Percentiles rank a stretch among this genome's conserved stretches.
Conservation (phyloP, 805 yeast species). For the Zygoascus bituminiphila region DNA sequence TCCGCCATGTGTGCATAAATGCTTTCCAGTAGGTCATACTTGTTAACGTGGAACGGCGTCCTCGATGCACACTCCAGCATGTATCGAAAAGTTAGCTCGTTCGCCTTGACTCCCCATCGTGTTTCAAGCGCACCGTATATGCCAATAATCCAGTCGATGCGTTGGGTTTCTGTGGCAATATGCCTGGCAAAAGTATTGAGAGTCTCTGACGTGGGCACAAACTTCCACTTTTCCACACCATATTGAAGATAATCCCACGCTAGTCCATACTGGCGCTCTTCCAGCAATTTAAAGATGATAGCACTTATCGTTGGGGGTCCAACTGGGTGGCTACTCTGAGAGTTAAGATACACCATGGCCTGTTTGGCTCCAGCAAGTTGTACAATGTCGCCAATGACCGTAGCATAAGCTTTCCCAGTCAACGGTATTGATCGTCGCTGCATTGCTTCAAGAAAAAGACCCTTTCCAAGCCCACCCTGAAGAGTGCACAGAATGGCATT, state of each 20-base stretch:
- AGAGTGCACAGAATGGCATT: slow-evolving; percentile 14
- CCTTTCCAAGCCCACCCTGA: slow-evolving; percentile 4
- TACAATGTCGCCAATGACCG: slow-evolving; percentile 11
- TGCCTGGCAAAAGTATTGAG: slow-evolving; percentile 12
- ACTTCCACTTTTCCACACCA: slow-evolving; percentile 5
- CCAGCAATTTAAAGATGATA: slow-evolving; percentile 6
- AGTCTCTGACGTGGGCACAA: slow-evolving; percentile 11
- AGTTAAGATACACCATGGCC: slow-evolving; percentile 10
- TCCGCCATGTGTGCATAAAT: slow-evolving; percentile 5
- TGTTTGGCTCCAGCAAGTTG: slow-evolving; percentile 11
- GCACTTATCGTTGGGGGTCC: background rate
- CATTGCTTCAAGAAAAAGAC: slow-evolving; percentile 12
- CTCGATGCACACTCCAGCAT: slow-evolving; percentile 12
- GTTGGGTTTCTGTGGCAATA: slow-evolving; percentile 7
- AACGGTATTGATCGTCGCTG: slow-evolving; percentile 9
- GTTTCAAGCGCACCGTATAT: slow-evolving; percentile 9
- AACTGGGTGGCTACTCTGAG: background rate
- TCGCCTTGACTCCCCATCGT: slow-evolving; percentile 10
- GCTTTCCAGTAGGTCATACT: background rate
- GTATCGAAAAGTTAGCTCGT: slow-evolving; percentile 7
- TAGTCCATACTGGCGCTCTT: slow-evolving; percentile 3
- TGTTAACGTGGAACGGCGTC: slow-evolving; percentile 6
- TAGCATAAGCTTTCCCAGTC: slow-evolving; percentile 11
- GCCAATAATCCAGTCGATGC: slow-evolving; percentile 18
- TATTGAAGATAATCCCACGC: slow-evolving; percentile 19